These are phyloP conservation scores for Ogataea allantospora DNA, from an alignment of 805 yeast species.

Conservation along the genomic window DNA sequence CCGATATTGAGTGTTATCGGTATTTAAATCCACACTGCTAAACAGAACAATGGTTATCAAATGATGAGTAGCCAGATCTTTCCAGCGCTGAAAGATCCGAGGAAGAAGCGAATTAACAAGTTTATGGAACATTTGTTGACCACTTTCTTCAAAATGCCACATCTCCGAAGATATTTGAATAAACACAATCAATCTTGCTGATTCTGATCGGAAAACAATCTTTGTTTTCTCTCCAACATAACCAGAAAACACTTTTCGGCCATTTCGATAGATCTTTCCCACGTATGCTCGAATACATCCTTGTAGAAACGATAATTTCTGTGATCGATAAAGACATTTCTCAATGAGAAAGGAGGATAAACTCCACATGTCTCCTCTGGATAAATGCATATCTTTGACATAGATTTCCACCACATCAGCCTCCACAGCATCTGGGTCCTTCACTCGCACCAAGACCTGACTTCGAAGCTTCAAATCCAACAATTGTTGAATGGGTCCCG, in stretches of 20 bases:
- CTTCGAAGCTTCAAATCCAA: constrained; percentile 69
- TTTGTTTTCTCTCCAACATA: constrained; percentile 73
- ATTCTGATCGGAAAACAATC: constrained; percentile 85
- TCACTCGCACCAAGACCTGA: constrained; percentile 55
- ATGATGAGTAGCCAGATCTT: constrained; percentile 84
- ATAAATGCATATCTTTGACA: constrained; percentile 73
- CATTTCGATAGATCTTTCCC: constrained; percentile 62
- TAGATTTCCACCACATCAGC: constrained; percentile 82
- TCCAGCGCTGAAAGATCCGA: constrained; percentile 83
- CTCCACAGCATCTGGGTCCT: constrained; percentile 47
- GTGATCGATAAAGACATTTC: constrained; percentile 64
- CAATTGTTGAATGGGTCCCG: constrained; percentile 57
- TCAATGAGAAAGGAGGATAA: constrained; percentile 61
- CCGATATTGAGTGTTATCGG: constrained; percentile 39
- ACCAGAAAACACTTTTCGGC: constrained; percentile 70
- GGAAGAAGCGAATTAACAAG: constrained; percentile 92
- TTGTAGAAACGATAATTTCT: constrained; percentile 60
- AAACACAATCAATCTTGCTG: constrained; percentile 78
- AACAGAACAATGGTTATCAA: constrained; percentile 85
- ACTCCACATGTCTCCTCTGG: constrained; percentile 93
- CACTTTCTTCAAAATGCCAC: constrained; percentile 98
- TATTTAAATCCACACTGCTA: constrained; percentile 68
- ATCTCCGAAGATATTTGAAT: constrained; percentile 91
- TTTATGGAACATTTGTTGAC: constrained; percentile 90
- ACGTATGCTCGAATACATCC: constrained; percentile 61